These are phyloP conservation scores for Diplodia mutila DNA, from an alignment of 2,329 filamentous ascomycete genomes.

Conservation along the genomic window DNA sequence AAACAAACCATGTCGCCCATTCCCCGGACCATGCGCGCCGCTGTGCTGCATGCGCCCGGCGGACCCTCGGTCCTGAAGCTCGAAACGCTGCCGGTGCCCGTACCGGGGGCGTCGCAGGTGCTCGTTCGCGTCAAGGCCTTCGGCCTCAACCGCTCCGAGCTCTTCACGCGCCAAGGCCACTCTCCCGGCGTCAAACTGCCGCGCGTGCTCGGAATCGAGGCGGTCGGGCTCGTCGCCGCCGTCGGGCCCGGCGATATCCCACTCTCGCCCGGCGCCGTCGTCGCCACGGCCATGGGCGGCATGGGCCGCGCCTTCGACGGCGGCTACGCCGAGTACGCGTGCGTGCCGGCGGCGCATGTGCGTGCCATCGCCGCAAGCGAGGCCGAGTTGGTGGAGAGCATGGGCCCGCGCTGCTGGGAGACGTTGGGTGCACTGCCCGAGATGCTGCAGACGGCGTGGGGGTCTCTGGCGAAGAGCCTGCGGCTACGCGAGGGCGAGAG, in stretches of 20 bases:
- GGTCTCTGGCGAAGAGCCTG: conserved; percentile 47
- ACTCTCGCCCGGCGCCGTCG: conserved; percentile 46
- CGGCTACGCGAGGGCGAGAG: conserved; percentile 46
- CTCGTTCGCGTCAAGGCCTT: conserved; percentile 50
- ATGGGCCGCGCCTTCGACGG: conserved; percentile 49
- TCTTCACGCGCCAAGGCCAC: conserved; percentile 53
- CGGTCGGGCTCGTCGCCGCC: conserved; percentile 47
- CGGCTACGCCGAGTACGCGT: conserved; percentile 55
- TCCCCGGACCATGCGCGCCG: conserved; percentile 48
- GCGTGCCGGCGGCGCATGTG: conserved; percentile 63
- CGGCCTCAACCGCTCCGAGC: conserved; percentile 53
- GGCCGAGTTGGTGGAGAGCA: conserved; percentile 25
- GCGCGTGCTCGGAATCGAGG: conserved; percentile 54
- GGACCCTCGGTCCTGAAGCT: conserved; percentile 47
- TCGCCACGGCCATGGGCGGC: conserved; percentile 46
- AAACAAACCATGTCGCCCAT: not conserved
- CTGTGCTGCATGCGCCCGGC: conserved; percentile 47
- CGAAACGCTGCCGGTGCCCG: conserved; percentile 29
- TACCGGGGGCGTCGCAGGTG: conserved; percentile 45
- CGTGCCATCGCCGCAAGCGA: conserved; percentile 76
- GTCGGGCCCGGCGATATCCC: conserved; percentile 38
- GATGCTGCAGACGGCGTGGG: conserved; percentile 57
- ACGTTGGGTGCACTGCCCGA: conserved; percentile 53
- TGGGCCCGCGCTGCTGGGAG: conserved; percentile 44
- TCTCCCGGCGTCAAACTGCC: conserved; percentile 48